Evolutionary conservation across 2,329 filamentous ascomycete genomes (phyloP), one percentile per base, ranked within the genome.

Genomic region (Diaporthe citrichinensis): DNA sequence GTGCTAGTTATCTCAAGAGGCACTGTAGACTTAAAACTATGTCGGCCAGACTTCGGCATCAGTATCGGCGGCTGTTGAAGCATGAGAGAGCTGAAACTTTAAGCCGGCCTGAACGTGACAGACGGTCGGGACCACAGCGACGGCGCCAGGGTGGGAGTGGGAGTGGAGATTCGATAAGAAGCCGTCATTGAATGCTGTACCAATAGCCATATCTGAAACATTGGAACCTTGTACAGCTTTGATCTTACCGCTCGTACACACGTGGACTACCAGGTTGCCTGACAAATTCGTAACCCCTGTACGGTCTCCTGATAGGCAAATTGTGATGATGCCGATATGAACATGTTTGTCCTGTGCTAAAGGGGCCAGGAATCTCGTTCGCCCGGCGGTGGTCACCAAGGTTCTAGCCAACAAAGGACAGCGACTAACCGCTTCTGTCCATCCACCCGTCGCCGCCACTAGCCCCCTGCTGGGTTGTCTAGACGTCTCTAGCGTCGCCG

Each of bases 401-500:
- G 28, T 36, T 4, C 62, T 51, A 36, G 25, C 28, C 62, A 9
- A 25, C 61, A n/a, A 17, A 25, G 10, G 20, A n/a, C 62, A 67
- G 20, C 62, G 25, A 28, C 62, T 67, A 67, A 28, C 62, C 44
- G 7, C 3, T 51, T 36, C 12, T 67, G 44, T 67, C 44, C 25
- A n/a, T 31, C 23, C 2, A 25, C 12, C 62, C 41, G 41, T 17
- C 25, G 17, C 15, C 61, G 7, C 41, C 44, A 67, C 61, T 67
- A 34, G 44, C 14, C 25, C 23, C 44, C 20, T 34, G 20, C 28
- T 15, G 17, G 28, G 25, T 51, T 44, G 62, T 67, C 62, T 67
- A 51, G 62, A 67, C 62, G 61, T 31, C 44, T 68, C 65, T 68
- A 68, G 65, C 65, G 65, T 17, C 46, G 7, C 2, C 46, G 65